phyloP scores from a whole-genome alignment of 2,329 filamentous ascomycete species.

The Sarocladium brachiariae region DNA sequence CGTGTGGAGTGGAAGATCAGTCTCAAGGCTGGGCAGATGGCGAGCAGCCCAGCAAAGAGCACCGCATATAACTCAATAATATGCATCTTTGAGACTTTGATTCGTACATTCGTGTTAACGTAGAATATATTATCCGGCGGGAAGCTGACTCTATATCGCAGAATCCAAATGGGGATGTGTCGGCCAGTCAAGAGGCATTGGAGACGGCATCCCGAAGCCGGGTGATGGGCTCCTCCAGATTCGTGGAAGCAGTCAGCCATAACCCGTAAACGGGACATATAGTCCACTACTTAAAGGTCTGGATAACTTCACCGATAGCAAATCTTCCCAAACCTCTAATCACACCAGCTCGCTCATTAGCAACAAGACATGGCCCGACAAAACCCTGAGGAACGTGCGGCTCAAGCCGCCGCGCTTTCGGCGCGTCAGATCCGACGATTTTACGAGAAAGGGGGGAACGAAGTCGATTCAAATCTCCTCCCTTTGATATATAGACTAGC shows the following conservation, averaged over 20 bases:
- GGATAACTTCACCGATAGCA: not conserved
- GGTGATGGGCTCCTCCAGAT: not conserved
- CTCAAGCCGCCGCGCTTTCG: not conserved
- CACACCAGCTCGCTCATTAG: not conserved
- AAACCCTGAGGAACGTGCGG: not conserved
- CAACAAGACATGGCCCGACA: not conserved
- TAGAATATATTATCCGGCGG: not conserved
- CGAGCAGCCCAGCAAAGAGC: not conserved
- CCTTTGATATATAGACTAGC: not conserved
- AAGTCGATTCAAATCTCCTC: not conserved
- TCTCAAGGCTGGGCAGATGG: not conserved
- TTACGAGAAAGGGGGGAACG: not conserved
- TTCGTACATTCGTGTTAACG: not conserved
- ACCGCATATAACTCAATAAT: not conserved
- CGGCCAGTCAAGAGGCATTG: not conserved
- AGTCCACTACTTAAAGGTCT: not conserved
- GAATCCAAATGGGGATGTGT: not conserved
- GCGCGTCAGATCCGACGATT: not conserved
- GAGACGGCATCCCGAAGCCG: not conserved
- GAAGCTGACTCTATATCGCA: not conserved
- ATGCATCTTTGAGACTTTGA: not conserved
- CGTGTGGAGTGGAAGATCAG: not conserved
- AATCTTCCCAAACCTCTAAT: not conserved
- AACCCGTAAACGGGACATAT: not conserved
- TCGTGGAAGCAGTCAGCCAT: not conserved